phyloP scores from a whole-genome alignment of 208 protist genomes.

The Wallacemonas sp. region DNA sequence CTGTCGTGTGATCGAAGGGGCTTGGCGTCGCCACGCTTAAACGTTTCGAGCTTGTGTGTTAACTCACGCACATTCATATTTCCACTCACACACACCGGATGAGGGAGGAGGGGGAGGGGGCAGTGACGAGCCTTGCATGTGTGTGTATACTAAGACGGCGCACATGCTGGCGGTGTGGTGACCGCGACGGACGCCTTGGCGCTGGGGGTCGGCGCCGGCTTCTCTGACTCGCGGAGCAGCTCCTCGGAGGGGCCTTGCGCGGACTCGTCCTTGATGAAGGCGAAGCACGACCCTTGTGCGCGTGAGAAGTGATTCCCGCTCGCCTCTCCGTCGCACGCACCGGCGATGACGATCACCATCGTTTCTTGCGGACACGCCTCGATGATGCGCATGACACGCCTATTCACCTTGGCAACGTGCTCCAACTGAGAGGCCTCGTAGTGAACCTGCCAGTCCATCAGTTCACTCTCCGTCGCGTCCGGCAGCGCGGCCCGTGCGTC shows the following conservation, averaged over 20 bases:
- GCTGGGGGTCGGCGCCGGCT: no score
- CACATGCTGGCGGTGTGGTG: conserved; percentile 14
- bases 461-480: background rate
- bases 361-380: conserved; percentile 67
- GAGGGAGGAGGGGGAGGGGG: no score
- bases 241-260: conserved; percentile 27
- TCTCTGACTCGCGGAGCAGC: background rate
- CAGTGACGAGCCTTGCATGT: background rate
- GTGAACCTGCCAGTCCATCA: background rate
- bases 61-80: no score
- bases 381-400: conserved; percentile 68
- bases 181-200: background rate
- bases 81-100: no score
- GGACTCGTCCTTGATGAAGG: conserved; percentile 72
- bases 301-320: conserved; percentile 43
- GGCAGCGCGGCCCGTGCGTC: background rate
- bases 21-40: no score
- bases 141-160: background rate
- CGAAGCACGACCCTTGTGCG: conserved; percentile 64
- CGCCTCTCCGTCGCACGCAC: conserved; percentile 26
- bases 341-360: conserved; percentile 56
- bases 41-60: no score
- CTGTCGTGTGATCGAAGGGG: no score
- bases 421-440: conserved; percentile 34
- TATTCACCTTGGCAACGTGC: conserved; percentile 51